Conservation (phyloP, 2,329 filamentous ascomycete species). For the Cercospora citrullina region DNA sequence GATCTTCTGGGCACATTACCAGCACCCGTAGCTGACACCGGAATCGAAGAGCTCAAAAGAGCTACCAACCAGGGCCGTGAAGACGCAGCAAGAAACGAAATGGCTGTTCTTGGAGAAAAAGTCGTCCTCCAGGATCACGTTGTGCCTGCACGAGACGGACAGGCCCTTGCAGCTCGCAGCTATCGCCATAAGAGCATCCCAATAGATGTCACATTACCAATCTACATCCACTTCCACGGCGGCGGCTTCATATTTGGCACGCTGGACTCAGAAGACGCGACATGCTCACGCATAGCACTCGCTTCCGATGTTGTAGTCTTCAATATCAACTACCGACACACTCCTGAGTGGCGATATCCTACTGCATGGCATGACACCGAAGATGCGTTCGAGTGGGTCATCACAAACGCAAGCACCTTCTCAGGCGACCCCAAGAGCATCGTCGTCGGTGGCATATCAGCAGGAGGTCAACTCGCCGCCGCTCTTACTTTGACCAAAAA, state of each 20-base stretch:
- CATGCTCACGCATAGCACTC: slow-evolving; percentile 52
- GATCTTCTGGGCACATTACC: slow-evolving; percentile 21
- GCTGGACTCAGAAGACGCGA: slow-evolving; percentile 54
- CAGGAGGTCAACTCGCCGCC: slow-evolving; percentile 49
- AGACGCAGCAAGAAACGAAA: slow-evolving; percentile 13
- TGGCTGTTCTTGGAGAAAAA: slow-evolving; percentile 14
- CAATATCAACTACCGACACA: slow-evolving; percentile 61
- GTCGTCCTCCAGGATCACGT: slow-evolving; percentile 19
- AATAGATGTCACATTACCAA: slow-evolving; percentile 45
- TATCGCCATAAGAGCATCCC: slow-evolving; percentile 46
- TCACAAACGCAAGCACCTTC: slow-evolving; percentile 44
- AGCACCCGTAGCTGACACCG: slow-evolving; percentile 8
- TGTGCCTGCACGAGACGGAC: slow-evolving; percentile 50
- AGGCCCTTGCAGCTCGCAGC: slow-evolving; percentile 47
- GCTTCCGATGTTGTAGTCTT: slow-evolving; percentile 49
- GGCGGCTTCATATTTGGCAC: slow-evolving; percentile 60
- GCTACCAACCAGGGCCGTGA: slow-evolving; percentile 22
- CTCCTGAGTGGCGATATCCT: slow-evolving; percentile 56
- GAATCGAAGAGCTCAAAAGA: slow-evolving; percentile 22
- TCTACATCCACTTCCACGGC: slow-evolving; percentile 54
- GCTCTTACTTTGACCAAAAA: slow-evolving; percentile 46
- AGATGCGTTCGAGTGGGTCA: slow-evolving; percentile 58
- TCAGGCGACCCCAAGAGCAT: slow-evolving; percentile 45
- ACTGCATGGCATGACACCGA: slow-evolving; percentile 55
- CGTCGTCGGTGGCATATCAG: slow-evolving; percentile 53